Base-by-base conservation (phyloP, 2,329 filamentous ascomycete species). In the Rhytidhysteron rufulum region DNA sequence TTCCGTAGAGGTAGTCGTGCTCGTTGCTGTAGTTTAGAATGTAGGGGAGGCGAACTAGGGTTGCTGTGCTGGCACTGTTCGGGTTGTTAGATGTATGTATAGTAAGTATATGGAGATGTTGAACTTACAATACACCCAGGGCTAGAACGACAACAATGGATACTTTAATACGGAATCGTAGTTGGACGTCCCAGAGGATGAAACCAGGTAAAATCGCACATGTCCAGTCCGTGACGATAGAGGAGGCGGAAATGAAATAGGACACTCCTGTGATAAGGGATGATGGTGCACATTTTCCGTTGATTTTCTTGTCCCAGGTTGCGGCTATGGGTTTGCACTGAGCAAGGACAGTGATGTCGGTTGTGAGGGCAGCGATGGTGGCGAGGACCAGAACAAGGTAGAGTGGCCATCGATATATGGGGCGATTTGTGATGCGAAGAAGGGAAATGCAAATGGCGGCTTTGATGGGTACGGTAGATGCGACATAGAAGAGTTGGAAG, bases 381-480 rank as follows among this genome's bases (percentile, higher is more conserved):
- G 40, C 37, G 15, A 16, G 15, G 3, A 21, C 34, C 25, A 39
- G 50, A 30, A 62, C 59, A 35, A 40, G 37, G 34, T 59, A 57
- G 25, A 69, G 60, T 32, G 67, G 57, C 43, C 55, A 51, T 4
- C 57, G 55, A 42, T 73, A 64, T 25, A 56, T 40, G 17, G 45
- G 57, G 9, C 49, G 45, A 9, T 60, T 53, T 7, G 65, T 63
- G 29, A 74, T 66, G 1, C 66, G 65, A 10, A 72, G 53, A 1
- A 73, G 57, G 19, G 71, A 67, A 7, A 70, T 36, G 20, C 65
- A 66, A 27, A 73, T 65, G 0, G 68, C 68, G 10, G 65, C 60
- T n/a, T 71, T 65, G 20, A 67, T 54, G 17, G 65, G 50, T 27
- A 67, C 58, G 2, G 67, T 69, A 11, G 68, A 57, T 0, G 65